These are phyloP conservation scores for Coccomyxa sp. DNA, from an alignment of 139 green algal genomes.

Conservation along the genomic window DNA sequence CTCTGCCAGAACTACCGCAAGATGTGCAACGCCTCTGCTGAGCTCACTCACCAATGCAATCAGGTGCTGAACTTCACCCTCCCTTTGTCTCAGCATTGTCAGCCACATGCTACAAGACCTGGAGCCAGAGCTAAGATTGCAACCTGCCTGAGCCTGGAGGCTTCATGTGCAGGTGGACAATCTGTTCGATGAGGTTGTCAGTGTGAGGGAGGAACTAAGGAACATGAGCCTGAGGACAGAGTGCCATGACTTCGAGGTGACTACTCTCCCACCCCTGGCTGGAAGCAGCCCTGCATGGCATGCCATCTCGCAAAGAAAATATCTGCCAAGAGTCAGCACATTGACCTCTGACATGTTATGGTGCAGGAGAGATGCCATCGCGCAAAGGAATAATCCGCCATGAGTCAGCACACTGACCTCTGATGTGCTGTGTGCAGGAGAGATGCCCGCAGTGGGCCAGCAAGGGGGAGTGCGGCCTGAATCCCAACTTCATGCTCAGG, in stretches of 20 bases:
- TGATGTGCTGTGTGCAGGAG: not conserved
- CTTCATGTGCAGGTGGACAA: not conserved
- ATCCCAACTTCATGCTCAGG: conserved; percentile 3
- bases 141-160: not conserved
- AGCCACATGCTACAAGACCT: not conserved
- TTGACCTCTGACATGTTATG: not conserved
- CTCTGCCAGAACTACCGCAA: conserved; percentile 66
- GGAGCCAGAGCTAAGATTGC: not conserved
- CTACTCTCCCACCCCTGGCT: not conserved
- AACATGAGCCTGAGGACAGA: not conserved
- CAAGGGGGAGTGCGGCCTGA: not conserved
- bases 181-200: not conserved
- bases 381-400: not conserved
- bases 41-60: conserved; percentile 29
- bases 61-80: not conserved
- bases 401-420: not conserved
- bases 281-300: not conserved
- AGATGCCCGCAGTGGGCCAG: not conserved
- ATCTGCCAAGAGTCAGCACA: not conserved
- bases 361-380: not conserved
- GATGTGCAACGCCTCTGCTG: conserved; percentile 49
- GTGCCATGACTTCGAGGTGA: not conserved
- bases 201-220: not conserved
- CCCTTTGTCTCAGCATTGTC: not conserved
- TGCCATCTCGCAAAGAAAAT: not conserved